Percentiles rank a stretch among this genome's conserved stretches.
phyloP scores from a whole-genome alignment of 2,329 filamentous ascomycete species.

The Alternaria novae-zelandiae region DNA sequence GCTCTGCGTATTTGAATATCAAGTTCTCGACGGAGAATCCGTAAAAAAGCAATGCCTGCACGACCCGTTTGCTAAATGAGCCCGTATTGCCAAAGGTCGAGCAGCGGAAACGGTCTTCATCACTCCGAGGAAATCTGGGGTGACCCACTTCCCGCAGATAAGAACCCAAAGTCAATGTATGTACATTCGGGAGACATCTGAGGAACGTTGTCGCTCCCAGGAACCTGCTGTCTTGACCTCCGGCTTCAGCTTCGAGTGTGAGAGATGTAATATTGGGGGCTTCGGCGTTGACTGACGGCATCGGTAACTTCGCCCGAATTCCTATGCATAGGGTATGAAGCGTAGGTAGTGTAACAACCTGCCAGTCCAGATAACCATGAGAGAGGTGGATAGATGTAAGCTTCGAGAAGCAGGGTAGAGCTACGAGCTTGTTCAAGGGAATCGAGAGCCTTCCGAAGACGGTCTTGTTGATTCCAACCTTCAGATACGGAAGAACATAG shows the following conservation, averaged over 20 bases:
- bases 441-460: not conserved
- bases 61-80: rapidly evolving
- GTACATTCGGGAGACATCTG: not conserved
- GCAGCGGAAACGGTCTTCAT: rapidly evolving
- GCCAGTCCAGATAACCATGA: not conserved
- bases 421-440: rapidly evolving
- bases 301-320: rapidly evolving
- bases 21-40: not conserved
- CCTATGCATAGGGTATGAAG: not conserved
- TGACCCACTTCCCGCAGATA: rapidly evolving
- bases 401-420: not conserved
- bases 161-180: not conserved
- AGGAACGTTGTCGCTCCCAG: not conserved
- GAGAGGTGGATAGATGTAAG: not conserved
- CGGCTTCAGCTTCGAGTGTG: rapidly evolving
- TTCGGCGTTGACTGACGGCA: too few relatives aligned
- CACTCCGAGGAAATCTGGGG: not conserved
- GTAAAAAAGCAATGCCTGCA: rapidly evolving
- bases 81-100: not conserved
- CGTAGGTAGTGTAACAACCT: not conserved
- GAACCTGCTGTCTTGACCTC: rapidly evolving
- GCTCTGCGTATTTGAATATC: not conserved
- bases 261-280: not conserved
- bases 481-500: too few relatives aligned
- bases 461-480: not conserved